phyloP scores from a whole-genome alignment of 768 basidiomycete species.

The Chalciporus sphaerocephalus region DNA sequence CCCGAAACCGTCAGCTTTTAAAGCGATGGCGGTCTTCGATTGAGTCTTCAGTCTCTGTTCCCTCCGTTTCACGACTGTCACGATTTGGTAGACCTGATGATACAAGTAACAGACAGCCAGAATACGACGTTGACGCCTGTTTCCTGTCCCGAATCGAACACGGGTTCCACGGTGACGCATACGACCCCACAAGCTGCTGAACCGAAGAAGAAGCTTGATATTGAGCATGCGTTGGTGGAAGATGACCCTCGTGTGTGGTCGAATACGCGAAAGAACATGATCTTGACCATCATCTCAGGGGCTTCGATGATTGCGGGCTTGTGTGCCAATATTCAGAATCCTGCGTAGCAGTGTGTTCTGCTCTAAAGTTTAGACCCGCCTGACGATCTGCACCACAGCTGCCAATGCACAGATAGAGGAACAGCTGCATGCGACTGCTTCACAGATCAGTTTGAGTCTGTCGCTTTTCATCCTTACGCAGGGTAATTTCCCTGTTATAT shows the following conservation, averaged over 20 bases:
- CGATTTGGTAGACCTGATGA: slow-evolving; percentile 4
- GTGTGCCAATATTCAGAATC: slow-evolving; percentile 28
- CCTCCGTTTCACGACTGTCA: neutral
- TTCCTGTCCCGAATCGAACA: neutral
- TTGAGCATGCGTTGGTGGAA: slow-evolving; percentile 41
- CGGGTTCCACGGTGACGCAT: neutral
- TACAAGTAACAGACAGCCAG: slow-evolving; percentile 1
- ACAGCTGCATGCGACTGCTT: slow-evolving; percentile 55
- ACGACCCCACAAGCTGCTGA: neutral
- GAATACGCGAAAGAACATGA: slow-evolving; percentile 41
- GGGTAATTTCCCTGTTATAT: slow-evolving; percentile 44
- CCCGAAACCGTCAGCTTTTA: neutral
- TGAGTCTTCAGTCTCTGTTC: too few relatives aligned
- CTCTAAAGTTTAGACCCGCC: too few relatives aligned
- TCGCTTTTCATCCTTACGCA: slow-evolving; percentile 72
- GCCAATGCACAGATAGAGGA: slow-evolving; percentile 61
- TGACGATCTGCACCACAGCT: slow-evolving; percentile 37
- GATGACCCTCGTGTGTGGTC: slow-evolving; percentile 67
- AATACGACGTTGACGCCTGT: neutral
- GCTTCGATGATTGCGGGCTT: slow-evolving; percentile 30
- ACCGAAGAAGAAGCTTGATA: slow-evolving; percentile 22
- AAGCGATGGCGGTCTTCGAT: slow-evolving; percentile 5
- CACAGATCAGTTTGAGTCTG: slow-evolving; percentile 63
- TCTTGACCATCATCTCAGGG: slow-evolving; percentile 23
- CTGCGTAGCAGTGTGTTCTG: slow-evolving; percentile 10